These are phyloP conservation scores for Dendrobium chrysotoxum DNA, from an alignment of 106 monocot genomes.

Conservation along the genomic window DNA sequence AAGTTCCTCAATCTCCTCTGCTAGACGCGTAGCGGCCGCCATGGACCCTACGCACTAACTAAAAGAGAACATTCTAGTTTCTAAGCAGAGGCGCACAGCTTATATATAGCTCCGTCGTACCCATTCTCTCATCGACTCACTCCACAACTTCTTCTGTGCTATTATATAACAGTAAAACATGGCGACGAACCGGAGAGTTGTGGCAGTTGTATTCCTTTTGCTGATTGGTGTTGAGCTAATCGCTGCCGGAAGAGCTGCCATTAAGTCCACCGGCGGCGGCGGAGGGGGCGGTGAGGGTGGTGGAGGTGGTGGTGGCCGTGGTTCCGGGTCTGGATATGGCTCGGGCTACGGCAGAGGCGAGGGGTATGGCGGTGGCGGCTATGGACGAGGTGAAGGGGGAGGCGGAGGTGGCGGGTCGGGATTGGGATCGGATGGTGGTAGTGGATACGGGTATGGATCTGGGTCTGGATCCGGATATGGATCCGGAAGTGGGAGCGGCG, in stretches of 20 bases:
- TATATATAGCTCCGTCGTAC: not conserved
- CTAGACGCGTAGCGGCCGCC: not conserved
- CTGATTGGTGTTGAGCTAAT: conserved; percentile 19
- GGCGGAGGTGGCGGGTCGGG: conserved; percentile 8
- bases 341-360: conserved; percentile 1
- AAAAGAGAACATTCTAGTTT: not conserved
- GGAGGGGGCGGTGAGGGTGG: conserved; percentile 12
- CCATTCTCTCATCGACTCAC: too few species aligned
- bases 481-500: conserved; percentile 9
- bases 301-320: conserved; percentile 5
- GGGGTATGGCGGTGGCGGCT: conserved; percentile 8
- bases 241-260: conserved; percentile 26
- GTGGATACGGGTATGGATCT: conserved; percentile 13
- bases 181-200: not conserved
- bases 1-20: not conserved
- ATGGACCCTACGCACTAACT: not conserved
- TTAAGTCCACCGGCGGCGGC: not conserved
- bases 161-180: not conserved
- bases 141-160: not conserved
- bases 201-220: conserved; percentile 15
- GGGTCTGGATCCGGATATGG: conserved; percentile 12
- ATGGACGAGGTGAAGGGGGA: conserved; percentile 36
- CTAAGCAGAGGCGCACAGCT: not conserved
- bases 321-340: conserved; percentile 2
- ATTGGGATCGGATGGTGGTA: conserved; percentile 6